Conservation (phyloP, 2,329 filamentous ascomycete species). For the Pseudogymnoascus verrucosus region DNA sequence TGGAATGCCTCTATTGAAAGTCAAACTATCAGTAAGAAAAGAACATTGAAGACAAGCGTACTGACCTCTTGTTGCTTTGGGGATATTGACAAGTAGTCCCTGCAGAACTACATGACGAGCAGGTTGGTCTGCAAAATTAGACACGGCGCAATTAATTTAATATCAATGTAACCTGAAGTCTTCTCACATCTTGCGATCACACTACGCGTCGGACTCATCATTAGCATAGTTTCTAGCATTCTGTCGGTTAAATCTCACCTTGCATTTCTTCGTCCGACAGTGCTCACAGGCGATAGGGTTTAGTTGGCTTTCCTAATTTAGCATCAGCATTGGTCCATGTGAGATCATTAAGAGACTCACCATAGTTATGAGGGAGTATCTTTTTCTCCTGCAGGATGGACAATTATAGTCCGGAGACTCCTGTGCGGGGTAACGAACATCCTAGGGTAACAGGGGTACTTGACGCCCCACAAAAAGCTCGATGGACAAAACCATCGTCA, state of each 20-base stretch:
- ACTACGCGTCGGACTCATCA: background rate
- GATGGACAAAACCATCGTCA: background rate
- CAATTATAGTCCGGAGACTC: background rate
- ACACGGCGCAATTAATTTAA: background rate
- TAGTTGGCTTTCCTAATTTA: background rate
- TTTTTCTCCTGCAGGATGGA: background rate
- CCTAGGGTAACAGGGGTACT: background rate
- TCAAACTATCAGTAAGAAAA: background rate
- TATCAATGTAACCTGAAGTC: background rate
- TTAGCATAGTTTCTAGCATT: background rate
- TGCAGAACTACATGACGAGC: background rate
- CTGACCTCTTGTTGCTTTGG: conserved; percentile 10
- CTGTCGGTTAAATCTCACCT: background rate
- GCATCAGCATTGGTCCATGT: background rate
- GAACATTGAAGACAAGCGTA: background rate
- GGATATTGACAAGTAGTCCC: background rate
- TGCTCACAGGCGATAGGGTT: conserved; percentile 8
- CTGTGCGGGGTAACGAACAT: background rate
- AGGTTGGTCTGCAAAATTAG: background rate
- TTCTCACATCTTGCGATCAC: conserved; percentile 1
- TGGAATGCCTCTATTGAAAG: background rate
- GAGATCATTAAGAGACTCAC: background rate
- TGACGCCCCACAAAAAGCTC: background rate
- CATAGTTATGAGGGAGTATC: background rate
- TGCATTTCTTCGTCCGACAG: conserved; percentile 10